Evolutionary conservation across 2,329 filamentous ascomycete genomes (phyloP), one percentile per base, ranked within the genome.

Genomic region (Verruconis gallopava): DNA sequence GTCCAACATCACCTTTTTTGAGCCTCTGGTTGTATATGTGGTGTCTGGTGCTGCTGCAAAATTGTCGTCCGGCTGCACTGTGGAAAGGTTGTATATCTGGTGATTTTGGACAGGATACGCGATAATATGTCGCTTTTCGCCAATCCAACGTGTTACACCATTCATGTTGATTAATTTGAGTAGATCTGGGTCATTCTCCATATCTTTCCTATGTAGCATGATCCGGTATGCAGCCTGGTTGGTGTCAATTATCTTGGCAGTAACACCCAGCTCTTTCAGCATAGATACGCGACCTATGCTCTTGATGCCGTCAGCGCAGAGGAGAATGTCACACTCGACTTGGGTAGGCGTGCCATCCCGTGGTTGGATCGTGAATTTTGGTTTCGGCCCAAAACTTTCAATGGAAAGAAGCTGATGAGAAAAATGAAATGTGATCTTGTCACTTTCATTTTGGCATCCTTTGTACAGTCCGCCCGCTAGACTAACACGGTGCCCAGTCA

Each of bases 191-290:
- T 86, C 80, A 17, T 71, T 50, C 43, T 68, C 60, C 73, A 88
- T 81, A 45, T 79, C 68, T 21, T 74, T 69, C 11, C 81, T 73
- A 1, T 71, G 73, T 14, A 88, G 68, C 73, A 88, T 81, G 59
- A 88, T 83, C 11, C 82, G 74, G 63, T 88, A 88, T 2, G 81
- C 80, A 0, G 83, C 82, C 61, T 86, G 79, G 3, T 79, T 75
- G 0, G 81, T 85, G 48, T 84, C 79, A 45, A 75, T 65, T 50
- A 79, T 73, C 42, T 73, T 65, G 17, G 70, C 70, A 4, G 61
- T 57, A 47, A 69, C 62, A 34, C 68, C 66, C 1, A 75, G 60
- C 33, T 65, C 60, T 25, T 65, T 58, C 1, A 83, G 68, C 56
- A 84, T 67, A 28, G 69, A 61, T 5, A 65, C 61, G 21, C 61